Percentiles rank a stretch among this genome's conserved stretches.
Conservation (phyloP, 2,329 filamentous ascomycete species). For the Macrophomina pseudophaseolina region DNA sequence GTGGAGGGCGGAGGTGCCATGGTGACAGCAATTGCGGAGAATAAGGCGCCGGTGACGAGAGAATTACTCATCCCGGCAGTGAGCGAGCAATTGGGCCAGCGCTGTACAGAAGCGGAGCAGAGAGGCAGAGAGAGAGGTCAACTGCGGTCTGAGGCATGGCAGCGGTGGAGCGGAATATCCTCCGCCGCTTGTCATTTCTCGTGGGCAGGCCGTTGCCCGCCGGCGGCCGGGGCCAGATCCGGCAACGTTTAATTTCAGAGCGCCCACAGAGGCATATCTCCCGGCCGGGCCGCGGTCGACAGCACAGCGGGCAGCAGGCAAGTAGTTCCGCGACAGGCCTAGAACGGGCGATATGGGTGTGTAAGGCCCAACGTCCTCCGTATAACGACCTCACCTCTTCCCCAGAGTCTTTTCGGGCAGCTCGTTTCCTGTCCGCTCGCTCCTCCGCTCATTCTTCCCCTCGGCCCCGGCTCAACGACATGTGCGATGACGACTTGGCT, state of each 20-base stretch:
- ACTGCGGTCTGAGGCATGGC: background rate
- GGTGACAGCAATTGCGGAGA: background rate
- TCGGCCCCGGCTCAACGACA: background rate
- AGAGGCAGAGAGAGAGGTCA: background rate
- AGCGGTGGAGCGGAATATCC: background rate
- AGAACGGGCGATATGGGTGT: slow-evolving; percentile 4
- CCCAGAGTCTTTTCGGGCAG: background rate
- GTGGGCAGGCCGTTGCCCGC: background rate
- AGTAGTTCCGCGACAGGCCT: slow-evolving; percentile 5
- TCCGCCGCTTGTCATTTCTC: slow-evolving; percentile 1
- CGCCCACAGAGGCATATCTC: background rate
- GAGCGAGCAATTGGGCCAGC: background rate
- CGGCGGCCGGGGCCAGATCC: background rate
- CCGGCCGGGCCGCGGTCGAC: background rate
- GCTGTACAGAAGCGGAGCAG: background rate
- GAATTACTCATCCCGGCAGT: slow-evolving; percentile 8
- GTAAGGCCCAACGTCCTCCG: slow-evolving; percentile 12
- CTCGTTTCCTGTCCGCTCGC: background rate
- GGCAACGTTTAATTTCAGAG: slow-evolving; percentile 10
- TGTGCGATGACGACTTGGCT: slow-evolving; percentile 17
- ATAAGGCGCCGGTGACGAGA: background rate
- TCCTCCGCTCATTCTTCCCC: background rate
- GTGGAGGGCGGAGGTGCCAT: slow-evolving; percentile 16
- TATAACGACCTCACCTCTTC: background rate
- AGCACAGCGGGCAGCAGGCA: background rate